A percentile compares a stretch with the other conserved stretches of the same genome.
Evolutionary conservation across 179 eudicot genomes (phyloP).

Genomic region (Carnegiea gigantea): DNA sequence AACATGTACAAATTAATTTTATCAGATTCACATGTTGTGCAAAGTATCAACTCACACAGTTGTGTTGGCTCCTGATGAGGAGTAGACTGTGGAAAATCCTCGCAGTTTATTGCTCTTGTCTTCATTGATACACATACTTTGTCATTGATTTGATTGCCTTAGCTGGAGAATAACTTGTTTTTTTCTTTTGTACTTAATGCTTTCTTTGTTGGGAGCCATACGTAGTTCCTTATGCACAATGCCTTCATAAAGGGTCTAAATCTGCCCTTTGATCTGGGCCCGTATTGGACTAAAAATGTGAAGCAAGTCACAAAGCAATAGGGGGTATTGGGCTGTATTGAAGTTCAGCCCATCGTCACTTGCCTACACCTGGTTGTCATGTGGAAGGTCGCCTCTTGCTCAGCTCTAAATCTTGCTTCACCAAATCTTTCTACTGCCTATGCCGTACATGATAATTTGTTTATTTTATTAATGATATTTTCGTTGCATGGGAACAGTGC

Average conservation of each 20-base stretch:
- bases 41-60: too few relatives aligned
- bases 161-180: neutral
- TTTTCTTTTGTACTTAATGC: neutral
- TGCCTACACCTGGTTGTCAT: too few relatives aligned
- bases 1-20: neutral
- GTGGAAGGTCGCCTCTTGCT: neutral
- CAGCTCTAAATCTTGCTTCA: neutral
- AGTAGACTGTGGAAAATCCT: neutral
- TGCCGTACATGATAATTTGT: too few relatives aligned
- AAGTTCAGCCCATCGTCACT: too few relatives aligned
- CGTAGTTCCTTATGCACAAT: neutral
- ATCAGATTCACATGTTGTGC: neutral
- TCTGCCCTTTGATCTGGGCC: neutral
- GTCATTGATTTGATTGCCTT: neutral
- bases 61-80: neutral
- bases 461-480: too few relatives aligned
- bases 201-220: neutral
- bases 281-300: neutral
- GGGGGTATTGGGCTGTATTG: neutral
- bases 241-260: neutral
- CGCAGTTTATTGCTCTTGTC: neutral
- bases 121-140: neutral
- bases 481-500: neutral
- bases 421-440: too few relatives aligned
- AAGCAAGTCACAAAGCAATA: neutral